Conservation (phyloP, 192 early-diverging fungal species). For the Backusella macrospora region DNA sequence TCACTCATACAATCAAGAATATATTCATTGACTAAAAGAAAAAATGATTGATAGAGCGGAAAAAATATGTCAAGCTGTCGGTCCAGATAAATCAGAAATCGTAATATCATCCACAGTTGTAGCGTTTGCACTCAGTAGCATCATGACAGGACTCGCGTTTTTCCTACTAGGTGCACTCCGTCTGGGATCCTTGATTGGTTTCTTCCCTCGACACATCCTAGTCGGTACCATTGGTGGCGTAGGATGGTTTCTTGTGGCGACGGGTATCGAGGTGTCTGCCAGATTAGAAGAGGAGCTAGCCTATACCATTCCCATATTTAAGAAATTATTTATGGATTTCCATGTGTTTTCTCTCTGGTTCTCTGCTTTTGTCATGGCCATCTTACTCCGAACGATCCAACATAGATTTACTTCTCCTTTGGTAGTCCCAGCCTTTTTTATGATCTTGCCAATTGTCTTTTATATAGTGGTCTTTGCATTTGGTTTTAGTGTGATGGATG, state of each 20-base stretch:
- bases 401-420: constrained; percentile 68
- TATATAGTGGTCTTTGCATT: constrained; percentile 64
- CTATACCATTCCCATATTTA: constrained; percentile 61
- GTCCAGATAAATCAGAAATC: constrained; percentile 59
- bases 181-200: constrained; percentile 76
- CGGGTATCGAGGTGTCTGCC: constrained; percentile 88
- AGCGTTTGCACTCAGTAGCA: constrained; percentile 83
- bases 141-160: constrained; percentile 90
- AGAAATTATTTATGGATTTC: constrained; percentile 62
- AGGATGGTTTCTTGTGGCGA: constrained; percentile 91
- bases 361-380: constrained; percentile 63
- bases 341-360: constrained; percentile 81
- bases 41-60: constrained; percentile 49
- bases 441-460: constrained; percentile 77
- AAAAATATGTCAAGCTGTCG: constrained; percentile 63
- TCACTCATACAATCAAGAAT: constrained; percentile 5
- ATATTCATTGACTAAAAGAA: constrained; percentile 8
- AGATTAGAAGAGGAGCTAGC: constrained; percentile 57
- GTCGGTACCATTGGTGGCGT: constrained; percentile 97
- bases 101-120: constrained; percentile 90
- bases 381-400: constrained; percentile 76
- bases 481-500: constrained; percentile 61
- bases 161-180: constrained; percentile 82
- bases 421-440: constrained; percentile 90
- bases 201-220: constrained; percentile 90